Base-by-base conservation (phyloP, 225 moss, liverwort and hornwort genomes). In the Pseudoscleropodium purum region DNA sequence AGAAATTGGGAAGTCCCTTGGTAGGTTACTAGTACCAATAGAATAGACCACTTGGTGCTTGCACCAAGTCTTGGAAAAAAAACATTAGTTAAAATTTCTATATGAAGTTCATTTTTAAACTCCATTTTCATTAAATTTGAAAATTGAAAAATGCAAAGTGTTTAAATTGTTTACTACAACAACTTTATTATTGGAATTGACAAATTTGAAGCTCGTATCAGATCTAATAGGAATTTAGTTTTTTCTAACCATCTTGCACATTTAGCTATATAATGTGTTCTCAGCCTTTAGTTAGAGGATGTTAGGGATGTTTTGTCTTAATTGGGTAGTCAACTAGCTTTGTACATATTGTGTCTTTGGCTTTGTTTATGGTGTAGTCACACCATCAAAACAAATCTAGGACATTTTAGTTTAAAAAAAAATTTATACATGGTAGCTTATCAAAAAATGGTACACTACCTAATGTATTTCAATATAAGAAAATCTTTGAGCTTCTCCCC, bases 51-150 rank as follows among this genome's bases (percentile, higher is more conserved):
- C 5, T 67, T 37, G 11, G 11, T 37, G 4, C 66, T 18, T 10
- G 29, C 6, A 45, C 17, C 11, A 19, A 47, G 15, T 11, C 2
- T 3, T n/a, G n/a, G 0, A 19, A 0, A 30, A 70, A 47, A 49
- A 18, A 0, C 2, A 0, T 49, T 31, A 11, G 4, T 49, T 7
- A 51, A 13, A 0, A 13, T 13, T 33, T 7, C 4, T 4, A 10
- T 5, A 7, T 0, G 18, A 75, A 33, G 11, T 12, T 75, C 4
- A 31, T 47, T 49, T 49, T 49, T 1, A 33, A 7, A 17, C 5
- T 49, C 51, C 20, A 49, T 29, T 45, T 16, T 75, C 3, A 75
- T 30, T 75, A 0, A 6, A 30, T 30, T 0, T 18, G 1, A 29
- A 1, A 49, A 77, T 2, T 10, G 5, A 18, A 75, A 9, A 6